Conservation (phyloP, 257 asterid genomes). For the Ehretia macrophylla region DNA sequence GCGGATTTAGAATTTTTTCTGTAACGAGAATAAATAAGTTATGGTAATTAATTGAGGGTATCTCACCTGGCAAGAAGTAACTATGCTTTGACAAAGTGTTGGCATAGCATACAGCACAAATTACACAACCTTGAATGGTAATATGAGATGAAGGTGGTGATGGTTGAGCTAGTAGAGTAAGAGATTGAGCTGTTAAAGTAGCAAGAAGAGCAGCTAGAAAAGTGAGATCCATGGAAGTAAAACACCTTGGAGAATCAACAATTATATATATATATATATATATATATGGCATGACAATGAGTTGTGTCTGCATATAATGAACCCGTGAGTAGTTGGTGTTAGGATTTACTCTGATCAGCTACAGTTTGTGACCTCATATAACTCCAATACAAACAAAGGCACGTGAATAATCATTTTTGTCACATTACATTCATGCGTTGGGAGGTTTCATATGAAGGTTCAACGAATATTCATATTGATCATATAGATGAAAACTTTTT, state of each 20-base stretch:
- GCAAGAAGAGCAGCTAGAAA: constrained; percentile 16
- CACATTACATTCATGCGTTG: constrained; percentile 22
- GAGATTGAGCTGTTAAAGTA: constrained; percentile 9
- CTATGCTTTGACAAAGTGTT: constrained; percentile 38
- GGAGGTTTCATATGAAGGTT: not conserved
- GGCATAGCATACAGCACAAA: constrained; percentile 37
- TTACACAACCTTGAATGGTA: constrained; percentile 40
- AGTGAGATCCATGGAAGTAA: constrained; percentile 8
- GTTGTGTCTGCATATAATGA: constrained; percentile 18
- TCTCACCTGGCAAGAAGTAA: constrained; percentile 44
- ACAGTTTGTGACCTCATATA: not conserved
- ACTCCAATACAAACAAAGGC: constrained; percentile 22
- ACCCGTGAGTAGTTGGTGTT: constrained; percentile 37
- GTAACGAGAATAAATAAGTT: no score
- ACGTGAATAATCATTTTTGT: constrained; percentile 29
- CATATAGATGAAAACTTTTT: no score
- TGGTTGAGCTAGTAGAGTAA: constrained; percentile 18
- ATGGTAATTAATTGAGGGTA: no score
- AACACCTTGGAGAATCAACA: not conserved
- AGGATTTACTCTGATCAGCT: constrained; percentile 23
- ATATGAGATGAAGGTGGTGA: constrained; percentile 24
- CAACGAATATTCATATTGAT: no score
- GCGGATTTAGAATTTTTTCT: no score
- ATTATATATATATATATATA: no score
- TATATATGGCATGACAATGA: no score